Evolutionary conservation across 345 rosid species (phyloP), one percentile per base, ranked within the genome.

Genomic region (Eucalyptus melliodora): DNA sequence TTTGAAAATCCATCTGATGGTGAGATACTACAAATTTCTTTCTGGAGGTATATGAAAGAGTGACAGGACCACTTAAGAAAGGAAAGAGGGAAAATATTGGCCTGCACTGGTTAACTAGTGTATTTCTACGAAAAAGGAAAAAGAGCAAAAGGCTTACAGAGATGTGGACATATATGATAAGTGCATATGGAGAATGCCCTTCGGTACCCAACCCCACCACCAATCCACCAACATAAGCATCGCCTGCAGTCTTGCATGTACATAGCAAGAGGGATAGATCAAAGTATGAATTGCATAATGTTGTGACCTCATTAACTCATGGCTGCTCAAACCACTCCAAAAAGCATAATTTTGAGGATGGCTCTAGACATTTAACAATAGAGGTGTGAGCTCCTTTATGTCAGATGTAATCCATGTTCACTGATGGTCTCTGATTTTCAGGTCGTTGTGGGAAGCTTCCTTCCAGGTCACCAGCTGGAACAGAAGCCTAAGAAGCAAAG

Each of bases 361-460:
- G 24, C 16, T 40, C 85, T 11, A 40, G 30, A 21, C 47, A 40
- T 40, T 77, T 40, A 77, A 21, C 47, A 21, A 24, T 40, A 21
- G 85, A 24, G 12, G 85, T 6, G 85, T 21, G 85, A 77, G 3
- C 16, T 77, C 47, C 85, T 77, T 17, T 40, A 21, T 77, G 47
- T 24, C 47, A 8, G 11, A 37, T 77, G 83, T 40, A 40, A 37
- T 37, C 27, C 27, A 53, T 12, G 60, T 87, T 87, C 88, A 44
- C 21, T 37, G 30, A 34, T 50, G 60, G 47, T 87, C 67, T 60
- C n/a, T 55, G 51, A 83, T 82, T 59, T 11, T 86, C 95, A 97
- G 98, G 97, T 97, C 49, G 94, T 97, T 47, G 93, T 97, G 45
- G 99, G 97, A 86, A 97, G 95, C 91, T 97, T 97, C 89, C 83